Percentiles rank a stretch among this genome's conserved stretches.
Evolutionary conservation across 140 eudicot species (phyloP).

Genomic region (Cichorium intybus): DNA sequence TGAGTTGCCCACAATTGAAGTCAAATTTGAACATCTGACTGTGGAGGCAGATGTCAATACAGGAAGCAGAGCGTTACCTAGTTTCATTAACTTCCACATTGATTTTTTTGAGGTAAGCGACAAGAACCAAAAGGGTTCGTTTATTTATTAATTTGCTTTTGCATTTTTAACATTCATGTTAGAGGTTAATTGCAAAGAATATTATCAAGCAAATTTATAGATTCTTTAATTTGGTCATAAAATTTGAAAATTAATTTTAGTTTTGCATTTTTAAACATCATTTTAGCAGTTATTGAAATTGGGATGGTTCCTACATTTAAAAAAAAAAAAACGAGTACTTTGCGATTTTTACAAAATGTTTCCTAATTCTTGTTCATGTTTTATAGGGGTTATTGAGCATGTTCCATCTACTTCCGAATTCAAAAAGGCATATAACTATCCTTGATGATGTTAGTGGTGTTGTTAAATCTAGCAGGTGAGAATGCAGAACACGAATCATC

Average conservation of each 20-base stretch:
- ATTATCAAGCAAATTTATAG: not conserved
- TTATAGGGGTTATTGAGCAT: constrained; percentile 49
- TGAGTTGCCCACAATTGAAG: constrained; percentile 63
- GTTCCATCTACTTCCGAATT: constrained; percentile 44
- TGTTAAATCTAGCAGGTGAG: constrained; percentile 68
- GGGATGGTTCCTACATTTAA: not conserved
- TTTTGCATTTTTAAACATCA: too few relatives aligned
- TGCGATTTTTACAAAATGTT: not conserved
- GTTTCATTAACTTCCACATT: constrained; percentile 45
- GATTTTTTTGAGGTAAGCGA: constrained; percentile 42
- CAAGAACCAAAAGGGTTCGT: not conserved
- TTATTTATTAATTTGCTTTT: not conserved
- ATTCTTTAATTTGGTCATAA: not conserved
- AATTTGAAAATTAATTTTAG: too few relatives aligned
- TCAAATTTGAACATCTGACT: constrained; percentile 57
- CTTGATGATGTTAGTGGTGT: constrained; percentile 74
- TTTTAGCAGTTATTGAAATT: not conserved
- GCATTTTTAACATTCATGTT: not conserved
- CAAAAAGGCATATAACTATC: constrained; percentile 58
- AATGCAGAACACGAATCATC: not conserved
- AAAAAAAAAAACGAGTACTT: not conserved
- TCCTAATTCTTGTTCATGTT: not conserved
- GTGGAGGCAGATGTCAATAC: constrained; percentile 62
- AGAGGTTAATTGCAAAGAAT: not conserved
- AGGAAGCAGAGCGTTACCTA: constrained; percentile 74